Evolutionary conservation across 805 yeast genomes (phyloP), one percentile per base, ranked within the genome.

Genomic region (Candida ascalaphidarum): DNA sequence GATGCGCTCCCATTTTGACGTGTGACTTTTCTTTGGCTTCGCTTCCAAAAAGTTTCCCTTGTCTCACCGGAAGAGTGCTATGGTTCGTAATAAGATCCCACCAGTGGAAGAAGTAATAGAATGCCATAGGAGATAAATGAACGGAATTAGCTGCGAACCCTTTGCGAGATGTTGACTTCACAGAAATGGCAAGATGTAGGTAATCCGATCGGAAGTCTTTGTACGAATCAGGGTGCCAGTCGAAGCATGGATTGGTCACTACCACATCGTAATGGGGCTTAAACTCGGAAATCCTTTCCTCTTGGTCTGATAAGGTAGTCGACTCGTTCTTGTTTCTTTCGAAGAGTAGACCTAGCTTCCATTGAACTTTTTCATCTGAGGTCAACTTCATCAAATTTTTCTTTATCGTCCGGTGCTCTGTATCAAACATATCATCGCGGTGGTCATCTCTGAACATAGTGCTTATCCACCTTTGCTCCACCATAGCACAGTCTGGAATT

Each of bases 171-270:
- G 45, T 48, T 2, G 66, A 58, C 7, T 45, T 46, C 5, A 63
- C 68, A 0, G 62, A 45, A 5, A 63, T 41, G 4, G 67, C 61
- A 39, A 63, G 34, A 46, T 85, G 95, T 8, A 89, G 63, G 46
- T 74, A 88, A 31, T 85, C 78, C 37, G 94, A 81, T 46, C 97
- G 60, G 60, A 77, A 92, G 0, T 80, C 85, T 9, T 52, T 55
- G 48, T 79, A 89, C 0, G 96, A 83, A 54, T 89, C 97, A 1
- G 65, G 61, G 56, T 86, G 86, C 2, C 45, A 43, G 17, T 74
- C 74, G 24, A 53, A 61, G 12, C 47, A 46, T 0, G 88, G 89
- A 41, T 72, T 70, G 3, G 70, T 65, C n/a, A 80, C 66, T 12
- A 57, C 52, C 7, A 81, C 69, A 22, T 73, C 76, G 42, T 76